Base-by-base conservation (phyloP, 1,284 basidiomycete species). In the Ganoderma meredithae region DNA sequence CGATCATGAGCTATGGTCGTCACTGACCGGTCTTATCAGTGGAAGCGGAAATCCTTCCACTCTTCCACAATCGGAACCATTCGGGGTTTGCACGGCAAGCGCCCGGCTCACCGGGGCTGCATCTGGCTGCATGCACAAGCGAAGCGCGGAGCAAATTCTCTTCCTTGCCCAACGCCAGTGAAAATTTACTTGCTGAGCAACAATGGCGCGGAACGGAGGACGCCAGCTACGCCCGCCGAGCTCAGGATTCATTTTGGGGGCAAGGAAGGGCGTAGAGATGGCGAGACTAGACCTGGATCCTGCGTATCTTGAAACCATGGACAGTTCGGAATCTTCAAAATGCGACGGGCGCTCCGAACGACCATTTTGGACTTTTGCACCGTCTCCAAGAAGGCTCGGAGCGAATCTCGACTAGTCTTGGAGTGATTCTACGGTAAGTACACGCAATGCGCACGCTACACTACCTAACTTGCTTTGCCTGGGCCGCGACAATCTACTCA, bases 91-190 rank as follows among this genome's bases (percentile, higher is more conserved):
- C n/a, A 52, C 47, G 47, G 47, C 12, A n/a, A 22, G 47, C 47
- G 47, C 41, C 6, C 41, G 41, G 13, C 1, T 13, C 47, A 22
- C n/a, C 31, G 31, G 5, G 19, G 1, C n/a, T 9, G 44, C n/a
- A 9, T 22, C 22, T 12, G 19, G 1, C n/a, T 9, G 44, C n/a
- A 9, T 22, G 47, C 22, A 52, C 22, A 52, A 13, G 47, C 3
- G 47, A 52, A 25, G 44, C 44, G 44, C 44, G n/a, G n/a, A 22
- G n/a, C n/a, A 47, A 47, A n/a, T 47, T 47, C 44, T 47, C 44
- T 47, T 47, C 44, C 44, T 47, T 9, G 44, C 19, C 17, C n/a
- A 22, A 7, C 10, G 44, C 19, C 44, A 22, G n/a, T 19, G n/a
- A 47, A 47, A 47, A 9, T 22, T 47, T 44, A 44, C 8, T 19